Evolutionary conservation across 345 rosid species (phyloP), one percentile per base, ranked within the genome.

Genomic region (Eucalyptus leucophloia): DNA sequence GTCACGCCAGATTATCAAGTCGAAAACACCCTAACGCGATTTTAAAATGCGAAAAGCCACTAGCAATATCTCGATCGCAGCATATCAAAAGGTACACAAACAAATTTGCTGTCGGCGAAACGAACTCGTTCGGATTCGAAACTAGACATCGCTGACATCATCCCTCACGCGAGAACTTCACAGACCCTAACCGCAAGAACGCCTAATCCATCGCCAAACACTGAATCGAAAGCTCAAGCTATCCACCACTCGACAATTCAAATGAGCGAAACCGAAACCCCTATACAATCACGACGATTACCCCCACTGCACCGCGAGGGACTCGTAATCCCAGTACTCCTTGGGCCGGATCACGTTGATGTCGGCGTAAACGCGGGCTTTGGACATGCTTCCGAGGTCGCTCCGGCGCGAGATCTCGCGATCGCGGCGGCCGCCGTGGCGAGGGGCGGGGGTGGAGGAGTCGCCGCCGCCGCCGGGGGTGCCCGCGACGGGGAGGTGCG

Each of bases 331-430:
- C 95, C 95, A 94, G 32, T 93, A 94, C 86, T 94, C 99, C 93
- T 97, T 97, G 49, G 99, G 96, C 26, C 99, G 96, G 49, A 96
- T 58, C 87, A 96, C 98, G 92, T 98, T 98, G 34, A 98, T 93
- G 54, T 98, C 98, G 19, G 98, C 37, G 92, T 97, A 98, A 77
- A 97, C 98, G 47, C 97, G 94, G 47, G 99, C 93, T 91, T 98
- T 98, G 88, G 98, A 98, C 99, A 98, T 97, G 93, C 88, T 90
- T 87, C 90, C 81, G 87, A 88, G 92, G 37, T 60, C 86, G 72
- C 15, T 12, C 24, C 67, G 28, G 81, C 28, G 21, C 21, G 86
- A 90, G 77, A 88, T 88, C 88, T 50, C 56, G 72, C 30, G 34
- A 34, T 65, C 88, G 82, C 42, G 69, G 91, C 21, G 11, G 89